These are phyloP conservation scores for Rickenella mellea DNA, from an alignment of 768 basidiomycete genomes.

Conservation along the genomic window DNA sequence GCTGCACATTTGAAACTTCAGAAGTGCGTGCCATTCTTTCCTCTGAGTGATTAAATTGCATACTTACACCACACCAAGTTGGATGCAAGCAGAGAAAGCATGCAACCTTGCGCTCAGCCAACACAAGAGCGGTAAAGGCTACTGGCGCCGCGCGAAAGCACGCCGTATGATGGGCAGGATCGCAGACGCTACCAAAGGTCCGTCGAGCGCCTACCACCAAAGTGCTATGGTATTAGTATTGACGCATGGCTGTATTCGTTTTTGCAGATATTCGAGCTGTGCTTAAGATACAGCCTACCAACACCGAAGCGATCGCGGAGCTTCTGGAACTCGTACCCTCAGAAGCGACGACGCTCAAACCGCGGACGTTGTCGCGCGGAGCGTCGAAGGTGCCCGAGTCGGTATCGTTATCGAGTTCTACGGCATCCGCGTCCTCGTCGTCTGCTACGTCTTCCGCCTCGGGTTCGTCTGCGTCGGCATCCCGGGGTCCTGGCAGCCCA, in stretches of 20 bases:
- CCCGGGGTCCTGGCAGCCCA: neutral
- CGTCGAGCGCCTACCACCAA: neutral
- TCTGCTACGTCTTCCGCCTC: neutral
- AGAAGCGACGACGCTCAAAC: slow-evolving; percentile 6
- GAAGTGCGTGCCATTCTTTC: slow-evolving; percentile 36
- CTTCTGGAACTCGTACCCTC: slow-evolving; percentile 30
- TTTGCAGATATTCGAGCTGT: slow-evolving; percentile 49
- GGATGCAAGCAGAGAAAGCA: slow-evolving; percentile 63
- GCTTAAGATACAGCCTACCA: slow-evolving; percentile 54
- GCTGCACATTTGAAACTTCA: slow-evolving; percentile 63
- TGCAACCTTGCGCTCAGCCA: slow-evolving; percentile 57
- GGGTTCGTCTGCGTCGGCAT: too few species aligned
- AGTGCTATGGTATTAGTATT: too few species aligned
- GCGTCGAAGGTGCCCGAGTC: neutral
- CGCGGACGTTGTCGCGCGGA: neutral
- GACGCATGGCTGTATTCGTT: neutral
- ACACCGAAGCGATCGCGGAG: slow-evolving; percentile 51
- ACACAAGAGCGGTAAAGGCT: slow-evolving; percentile 59
- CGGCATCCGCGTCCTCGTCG: neutral
- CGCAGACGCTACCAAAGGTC: slow-evolving; percentile 56
- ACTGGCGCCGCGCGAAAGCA: slow-evolving; percentile 62
- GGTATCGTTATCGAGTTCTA: neutral
- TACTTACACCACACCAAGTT: slow-evolving; percentile 27
- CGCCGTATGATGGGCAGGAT: slow-evolving; percentile 46
- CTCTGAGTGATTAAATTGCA: slow-evolving; percentile 4